These are phyloP conservation scores for Pythium scleroteichum DNA, from an alignment of 352 stramenopile species.

Conservation along the genomic window DNA sequence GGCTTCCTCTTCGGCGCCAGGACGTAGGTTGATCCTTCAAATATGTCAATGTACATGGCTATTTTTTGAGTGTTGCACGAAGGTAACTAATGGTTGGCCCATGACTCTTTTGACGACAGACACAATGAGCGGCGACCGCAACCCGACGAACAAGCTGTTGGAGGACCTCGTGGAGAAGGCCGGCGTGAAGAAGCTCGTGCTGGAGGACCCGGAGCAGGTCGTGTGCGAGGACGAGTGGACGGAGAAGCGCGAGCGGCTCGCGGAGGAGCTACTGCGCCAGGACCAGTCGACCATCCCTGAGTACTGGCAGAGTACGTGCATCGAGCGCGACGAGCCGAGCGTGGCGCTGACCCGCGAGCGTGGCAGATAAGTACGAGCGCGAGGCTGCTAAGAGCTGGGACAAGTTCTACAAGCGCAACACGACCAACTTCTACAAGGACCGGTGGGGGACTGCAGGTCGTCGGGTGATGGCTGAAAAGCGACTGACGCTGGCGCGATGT, in stretches of 20 bases:
- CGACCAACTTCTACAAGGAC: conserved; percentile 96
- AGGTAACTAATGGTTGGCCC: conserved; percentile 18
- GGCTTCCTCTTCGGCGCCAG: conserved; percentile 24
- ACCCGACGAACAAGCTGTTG: conserved; percentile 70
- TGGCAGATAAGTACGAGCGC: conserved; percentile 75
- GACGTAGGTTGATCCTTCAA: not conserved
- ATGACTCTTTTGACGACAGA: not conserved
- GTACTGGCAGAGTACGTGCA: conserved; percentile 73
- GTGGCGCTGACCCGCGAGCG: conserved; percentile 15
- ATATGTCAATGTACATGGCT: conserved; percentile 10
- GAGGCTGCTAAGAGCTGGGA: conserved; percentile 91
- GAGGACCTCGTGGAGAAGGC: conserved; percentile 79
- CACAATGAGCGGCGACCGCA: conserved; percentile 40
- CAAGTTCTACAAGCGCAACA: conserved; percentile 93
- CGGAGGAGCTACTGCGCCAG: conserved; percentile 60
- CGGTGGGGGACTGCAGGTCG: too few species aligned
- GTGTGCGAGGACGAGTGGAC: conserved; percentile 86
- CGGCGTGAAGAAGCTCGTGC: conserved; percentile 63
- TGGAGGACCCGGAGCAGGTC: conserved; percentile 60
- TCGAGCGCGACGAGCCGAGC: not conserved
- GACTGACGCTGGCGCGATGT: not conserved
- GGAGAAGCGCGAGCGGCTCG: conserved; percentile 71
- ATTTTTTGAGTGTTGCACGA: conserved; percentile 24
- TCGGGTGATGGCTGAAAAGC: too few species aligned
- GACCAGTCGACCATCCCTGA: conserved; percentile 77